These are phyloP conservation scores for Suillus hirtellus DNA, from an alignment of 768 basidiomycete genomes.

Conservation along the genomic window DNA sequence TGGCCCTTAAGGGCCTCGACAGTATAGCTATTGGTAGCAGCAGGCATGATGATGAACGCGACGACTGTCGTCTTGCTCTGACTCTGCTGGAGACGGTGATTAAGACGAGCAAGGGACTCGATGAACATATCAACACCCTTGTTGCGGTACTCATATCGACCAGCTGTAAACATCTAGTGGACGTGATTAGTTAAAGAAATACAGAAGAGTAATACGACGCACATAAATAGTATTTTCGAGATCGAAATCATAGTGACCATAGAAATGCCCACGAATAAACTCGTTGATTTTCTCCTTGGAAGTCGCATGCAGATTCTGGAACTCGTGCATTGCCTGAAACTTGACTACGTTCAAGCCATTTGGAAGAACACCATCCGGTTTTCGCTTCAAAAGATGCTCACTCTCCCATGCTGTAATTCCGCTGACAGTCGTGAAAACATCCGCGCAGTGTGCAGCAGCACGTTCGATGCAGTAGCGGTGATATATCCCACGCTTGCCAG, in stretches of 20 bases:
- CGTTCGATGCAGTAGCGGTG: slow-evolving; percentile 98
- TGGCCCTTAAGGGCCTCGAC: slow-evolving; percentile 97
- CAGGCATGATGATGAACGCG: slow-evolving; percentile 99
- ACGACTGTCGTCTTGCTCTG: slow-evolving; percentile 84
- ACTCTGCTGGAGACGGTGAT: slow-evolving; percentile 58
- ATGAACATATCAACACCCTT: slow-evolving; percentile 99
- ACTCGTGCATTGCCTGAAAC: slow-evolving; percentile 99
- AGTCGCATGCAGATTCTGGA: slow-evolving; percentile 91
- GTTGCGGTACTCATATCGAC: slow-evolving; percentile 98
- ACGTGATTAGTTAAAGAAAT: slow-evolving; percentile 13
- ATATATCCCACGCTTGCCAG: slow-evolving; percentile 98
- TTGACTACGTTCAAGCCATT: slow-evolving; percentile 99
- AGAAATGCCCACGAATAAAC: slow-evolving; percentile 96
- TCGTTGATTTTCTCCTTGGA: slow-evolving; percentile 99
- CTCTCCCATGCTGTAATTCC: slow-evolving; percentile 98
- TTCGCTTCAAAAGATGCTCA: slow-evolving; percentile 95
- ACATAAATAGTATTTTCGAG: slow-evolving; percentile 89
- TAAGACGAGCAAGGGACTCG: slow-evolving; percentile 88
- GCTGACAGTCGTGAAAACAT: slow-evolving; percentile 97
- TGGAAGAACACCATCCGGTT: slow-evolving; percentile 95
- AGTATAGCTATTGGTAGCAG: slow-evolving; percentile 93
- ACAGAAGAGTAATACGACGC: slow-evolving; percentile 23
- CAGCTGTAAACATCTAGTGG: slow-evolving; percentile 93
- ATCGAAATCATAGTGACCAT: slow-evolving; percentile 96
- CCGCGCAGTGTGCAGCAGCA: slow-evolving; percentile 90